Percentiles rank a stretch among this genome's conserved stretches.
Evolutionary conservation across 495 filamentous ascomycete genomes (phyloP).

Genomic region (Neurospora sp.): DNA sequence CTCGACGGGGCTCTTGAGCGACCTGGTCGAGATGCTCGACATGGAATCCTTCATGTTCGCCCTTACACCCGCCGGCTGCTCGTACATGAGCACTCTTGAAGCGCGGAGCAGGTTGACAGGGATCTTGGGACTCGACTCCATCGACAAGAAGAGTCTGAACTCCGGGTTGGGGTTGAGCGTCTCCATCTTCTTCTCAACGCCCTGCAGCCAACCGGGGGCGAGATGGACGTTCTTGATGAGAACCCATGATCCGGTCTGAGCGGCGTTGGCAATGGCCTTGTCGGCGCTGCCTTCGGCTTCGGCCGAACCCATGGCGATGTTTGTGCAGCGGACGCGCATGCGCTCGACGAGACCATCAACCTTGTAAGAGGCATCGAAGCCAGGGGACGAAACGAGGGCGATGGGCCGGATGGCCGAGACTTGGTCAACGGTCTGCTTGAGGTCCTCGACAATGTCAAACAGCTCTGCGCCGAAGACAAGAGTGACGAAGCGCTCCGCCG

Average conservation of each 20-base stretch:
- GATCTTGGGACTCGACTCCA: slow-evolving; percentile 96
- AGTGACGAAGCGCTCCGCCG: slow-evolving; percentile 81
- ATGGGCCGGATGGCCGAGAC: slow-evolving; percentile 79
- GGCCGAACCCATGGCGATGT: slow-evolving; percentile 98
- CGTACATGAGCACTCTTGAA: slow-evolving; percentile 91
- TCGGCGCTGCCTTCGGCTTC: slow-evolving; percentile 87
- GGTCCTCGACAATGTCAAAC: slow-evolving; percentile 71
- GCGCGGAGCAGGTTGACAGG: slow-evolving; percentile 92
- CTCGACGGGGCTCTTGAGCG: slow-evolving; percentile 77
- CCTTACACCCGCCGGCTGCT: slow-evolving; percentile 90
- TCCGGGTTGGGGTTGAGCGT: slow-evolving; percentile 89
- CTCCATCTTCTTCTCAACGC: slow-evolving; percentile 91
- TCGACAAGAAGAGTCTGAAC: slow-evolving; percentile 93
- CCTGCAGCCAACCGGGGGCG: slow-evolving; percentile 90
- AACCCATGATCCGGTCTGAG: slow-evolving; percentile 89
- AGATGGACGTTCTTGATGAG: slow-evolving; percentile 98
- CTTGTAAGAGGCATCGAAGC: slow-evolving; percentile 98
- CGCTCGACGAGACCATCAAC: slow-evolving; percentile 89
- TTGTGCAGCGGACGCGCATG: slow-evolving; percentile 70
- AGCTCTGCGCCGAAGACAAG: slow-evolving; percentile 79
- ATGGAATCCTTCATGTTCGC: slow-evolving; percentile 99
- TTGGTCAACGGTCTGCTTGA: slow-evolving; percentile 75
- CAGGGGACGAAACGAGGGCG: slow-evolving; percentile 83
- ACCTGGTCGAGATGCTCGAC: slow-evolving; percentile 66
- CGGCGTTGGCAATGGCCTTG: slow-evolving; percentile 89